Percentiles rank a stretch among this genome's conserved stretches.
Evolutionary conservation across 495 filamentous ascomycete genomes (phyloP).

Genomic region (Amphirosellinia nigrospora): DNA sequence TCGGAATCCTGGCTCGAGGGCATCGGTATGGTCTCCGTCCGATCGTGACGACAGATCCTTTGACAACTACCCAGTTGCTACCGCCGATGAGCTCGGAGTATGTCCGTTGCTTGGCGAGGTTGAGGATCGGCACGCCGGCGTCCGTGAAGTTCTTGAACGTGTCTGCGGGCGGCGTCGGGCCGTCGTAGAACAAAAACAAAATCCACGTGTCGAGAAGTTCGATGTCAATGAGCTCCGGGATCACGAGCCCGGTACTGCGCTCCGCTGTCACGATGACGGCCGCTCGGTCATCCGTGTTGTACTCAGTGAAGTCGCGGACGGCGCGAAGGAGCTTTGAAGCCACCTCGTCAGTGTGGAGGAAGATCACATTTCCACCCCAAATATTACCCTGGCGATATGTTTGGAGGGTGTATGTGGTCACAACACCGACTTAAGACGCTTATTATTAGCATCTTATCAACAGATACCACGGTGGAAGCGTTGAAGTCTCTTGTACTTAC

Average conservation of each 20-base stretch:
- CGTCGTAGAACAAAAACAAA: slow-evolving; percentile 68
- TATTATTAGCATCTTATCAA: background rate
- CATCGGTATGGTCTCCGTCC: slow-evolving; percentile 59
- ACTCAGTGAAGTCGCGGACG: slow-evolving; percentile 58
- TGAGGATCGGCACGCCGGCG: slow-evolving; percentile 46
- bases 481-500: background rate
- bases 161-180: slow-evolving; percentile 55
- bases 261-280: slow-evolving; percentile 61
- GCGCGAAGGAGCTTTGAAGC: slow-evolving; percentile 52
- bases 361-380: slow-evolving; percentile 61
- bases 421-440: slow-evolving; percentile 45
- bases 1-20: slow-evolving; percentile 45
- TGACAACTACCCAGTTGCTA: slow-evolving; percentile 42
- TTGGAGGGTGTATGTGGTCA: slow-evolving; percentile 55
- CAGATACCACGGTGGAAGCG: background rate
- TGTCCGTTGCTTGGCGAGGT: slow-evolving; percentile 32
- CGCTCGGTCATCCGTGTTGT: slow-evolving; percentile 59
- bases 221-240: slow-evolving; percentile 26
- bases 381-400: slow-evolving; percentile 57
- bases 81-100: slow-evolving; percentile 37
- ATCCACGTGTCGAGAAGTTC: slow-evolving; percentile 61
- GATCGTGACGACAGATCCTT: slow-evolving; percentile 45
- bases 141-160: slow-evolving; percentile 63
- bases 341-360: slow-evolving; percentile 44
- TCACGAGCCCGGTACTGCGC: slow-evolving; percentile 40